Conservation (phyloP, 208 protist species). For the Borovskyia barvae region DNA sequence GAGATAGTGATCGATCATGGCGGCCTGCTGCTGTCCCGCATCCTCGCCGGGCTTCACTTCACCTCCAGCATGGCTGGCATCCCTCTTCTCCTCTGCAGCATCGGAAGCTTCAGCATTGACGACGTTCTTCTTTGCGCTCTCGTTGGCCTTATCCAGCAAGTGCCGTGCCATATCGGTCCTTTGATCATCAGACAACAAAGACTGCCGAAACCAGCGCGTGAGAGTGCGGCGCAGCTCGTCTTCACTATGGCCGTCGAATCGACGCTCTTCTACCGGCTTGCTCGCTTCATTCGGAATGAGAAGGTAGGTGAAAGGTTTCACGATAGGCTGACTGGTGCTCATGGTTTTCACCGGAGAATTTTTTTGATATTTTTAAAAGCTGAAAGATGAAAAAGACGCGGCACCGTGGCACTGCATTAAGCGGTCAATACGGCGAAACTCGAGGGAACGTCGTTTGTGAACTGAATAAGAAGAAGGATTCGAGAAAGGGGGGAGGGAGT, state of each 20-base stretch:
- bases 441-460: too few relatives aligned
- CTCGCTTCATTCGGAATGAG: slow-evolving; percentile 59
- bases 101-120: slow-evolving; percentile 1
- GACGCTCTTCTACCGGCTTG: slow-evolving; percentile 31
- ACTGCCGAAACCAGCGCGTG: slow-evolving; percentile 62
- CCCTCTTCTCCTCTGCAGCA: too few relatives aligned
- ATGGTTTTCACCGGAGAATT: too few relatives aligned
- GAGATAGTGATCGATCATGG: slow-evolving; percentile 70
- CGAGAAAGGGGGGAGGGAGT: too few relatives aligned
- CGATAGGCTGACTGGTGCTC: slow-evolving; percentile 27
- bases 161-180: slow-evolving; percentile 66
- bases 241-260: slow-evolving; percentile 63
- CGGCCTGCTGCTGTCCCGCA: slow-evolving; percentile 41
- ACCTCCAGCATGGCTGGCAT: neutral
- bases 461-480: too few relatives aligned
- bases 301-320: slow-evolving; percentile 75
- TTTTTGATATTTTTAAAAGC: slow-evolving; percentile 2
- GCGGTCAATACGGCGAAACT: too few relatives aligned
- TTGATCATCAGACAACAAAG: slow-evolving; percentile 70
- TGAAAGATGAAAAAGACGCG: too few relatives aligned
- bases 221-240: slow-evolving; percentile 61
- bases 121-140: slow-evolving; percentile 21
- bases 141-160: slow-evolving; percentile 40
- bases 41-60: slow-evolving; percentile 4
- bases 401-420: too few relatives aligned